A percentile compares a stretch with the other conserved stretches of the same genome.
These are phyloP conservation scores for Hypoxylon lienhwacheense DNA, from an alignment of 495 filamentous ascomycete genomes.

Conservation along the genomic window DNA sequence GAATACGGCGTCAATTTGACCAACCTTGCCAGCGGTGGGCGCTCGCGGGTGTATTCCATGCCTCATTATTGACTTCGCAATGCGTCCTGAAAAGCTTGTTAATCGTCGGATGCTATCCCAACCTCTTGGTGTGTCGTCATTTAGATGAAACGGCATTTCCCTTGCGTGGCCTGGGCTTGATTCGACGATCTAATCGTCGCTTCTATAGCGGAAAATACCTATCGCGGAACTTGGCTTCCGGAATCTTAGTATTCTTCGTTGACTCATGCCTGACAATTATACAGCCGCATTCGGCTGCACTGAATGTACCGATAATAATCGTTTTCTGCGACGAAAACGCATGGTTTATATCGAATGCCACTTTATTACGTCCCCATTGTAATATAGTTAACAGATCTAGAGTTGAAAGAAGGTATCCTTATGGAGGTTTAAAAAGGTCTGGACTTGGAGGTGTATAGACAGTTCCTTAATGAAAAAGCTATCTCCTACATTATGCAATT, in stretches of 20 bases:
- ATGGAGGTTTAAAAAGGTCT: too few species aligned
- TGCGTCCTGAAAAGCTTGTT: slow-evolving; percentile 15
- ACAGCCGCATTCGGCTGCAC: not conserved
- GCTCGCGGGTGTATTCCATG: not conserved
- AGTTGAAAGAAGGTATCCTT: too few species aligned
- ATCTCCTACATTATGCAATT: too few species aligned
- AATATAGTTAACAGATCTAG: too few species aligned
- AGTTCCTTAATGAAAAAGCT: too few species aligned
- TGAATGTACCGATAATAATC: not conserved
- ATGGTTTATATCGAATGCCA: not conserved
- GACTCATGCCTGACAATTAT: slow-evolving; percentile 18
- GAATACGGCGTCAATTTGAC: slow-evolving; percentile 29
- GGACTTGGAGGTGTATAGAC: too few species aligned
- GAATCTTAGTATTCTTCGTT: not conserved
- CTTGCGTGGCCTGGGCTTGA: slow-evolving; percentile 3
- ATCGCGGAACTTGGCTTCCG: slow-evolving; percentile 21
- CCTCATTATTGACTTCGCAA: too few species aligned
- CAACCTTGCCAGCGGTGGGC: slow-evolving; percentile 7
- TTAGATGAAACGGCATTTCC: slow-evolving; percentile 22
- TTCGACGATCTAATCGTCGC: not conserved
- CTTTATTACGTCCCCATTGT: too few species aligned
- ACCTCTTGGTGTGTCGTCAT: slow-evolving; percentile 8
- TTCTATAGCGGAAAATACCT: not conserved
- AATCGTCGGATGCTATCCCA: not conserved
- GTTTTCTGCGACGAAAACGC: not conserved